phyloP scores from a whole-genome alignment of 192 early-diverging fungal genomes.

The Thamnidium elegans region DNA sequence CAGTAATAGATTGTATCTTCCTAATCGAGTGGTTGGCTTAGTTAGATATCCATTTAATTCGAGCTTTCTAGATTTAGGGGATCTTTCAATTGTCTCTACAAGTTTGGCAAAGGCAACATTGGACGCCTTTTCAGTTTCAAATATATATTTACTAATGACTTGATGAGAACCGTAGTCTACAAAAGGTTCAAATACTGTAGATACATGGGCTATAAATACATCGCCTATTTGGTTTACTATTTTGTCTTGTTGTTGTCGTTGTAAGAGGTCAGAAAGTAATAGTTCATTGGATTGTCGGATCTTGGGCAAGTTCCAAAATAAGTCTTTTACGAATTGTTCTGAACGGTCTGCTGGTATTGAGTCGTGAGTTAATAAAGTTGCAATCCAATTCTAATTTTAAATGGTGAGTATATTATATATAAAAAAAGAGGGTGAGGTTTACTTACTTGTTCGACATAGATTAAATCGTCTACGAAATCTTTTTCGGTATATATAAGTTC shows the following conservation, averaged over 20 bases:
- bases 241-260: constrained; percentile 61
- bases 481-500: constrained; percentile 90
- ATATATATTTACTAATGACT: constrained; percentile 73
- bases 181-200: constrained; percentile 68
- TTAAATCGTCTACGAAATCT: constrained; percentile 88
- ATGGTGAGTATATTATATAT: no score
- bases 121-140: constrained; percentile 74
- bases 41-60: constrained; percentile 85
- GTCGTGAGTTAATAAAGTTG: constrained; percentile 56
- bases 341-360: constrained; percentile 62
- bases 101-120: constrained; percentile 72
- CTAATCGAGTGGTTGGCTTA: constrained; percentile 84
- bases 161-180: constrained; percentile 86
- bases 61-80: constrained; percentile 77
- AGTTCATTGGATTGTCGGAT: constrained; percentile 60
- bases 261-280: constrained; percentile 56
- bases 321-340: constrained; percentile 51
- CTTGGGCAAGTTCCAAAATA: constrained; percentile 77
- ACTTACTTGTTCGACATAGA: constrained; percentile 67
- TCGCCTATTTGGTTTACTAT: constrained; percentile 87
- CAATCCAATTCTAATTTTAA: constrained; percentile 53
- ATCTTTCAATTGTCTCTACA: constrained; percentile 62
- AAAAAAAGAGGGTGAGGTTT: no score
- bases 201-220: constrained; percentile 71
- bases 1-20: constrained; percentile 82